phyloP scores from a whole-genome alignment of 1,139 yeast genomes.

The Arxiozyma heterogenica region DNA sequence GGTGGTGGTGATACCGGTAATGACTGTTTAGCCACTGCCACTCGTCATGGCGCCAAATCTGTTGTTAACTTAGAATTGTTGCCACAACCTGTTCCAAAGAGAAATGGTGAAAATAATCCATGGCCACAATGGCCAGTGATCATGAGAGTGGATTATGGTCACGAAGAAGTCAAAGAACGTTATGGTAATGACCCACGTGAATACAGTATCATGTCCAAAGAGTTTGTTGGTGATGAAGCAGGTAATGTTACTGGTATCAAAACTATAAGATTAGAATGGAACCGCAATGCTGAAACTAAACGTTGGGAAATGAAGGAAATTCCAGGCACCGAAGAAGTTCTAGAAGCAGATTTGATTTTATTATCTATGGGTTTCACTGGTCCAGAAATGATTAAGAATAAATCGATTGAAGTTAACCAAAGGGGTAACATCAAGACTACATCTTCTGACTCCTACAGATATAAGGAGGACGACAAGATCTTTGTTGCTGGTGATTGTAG shows the following conservation, averaged over 20 bases:
- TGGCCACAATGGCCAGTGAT: slow-evolving; percentile 99
- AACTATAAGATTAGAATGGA: slow-evolving; percentile 97
- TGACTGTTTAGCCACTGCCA: slow-evolving; percentile 96
- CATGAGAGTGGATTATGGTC: slow-evolving; percentile 97
- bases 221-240: slow-evolving; percentile 87
- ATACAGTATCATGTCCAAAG: slow-evolving; percentile 89
- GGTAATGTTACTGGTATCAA: slow-evolving; percentile 91
- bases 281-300: slow-evolving; percentile 74
- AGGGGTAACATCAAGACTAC: slow-evolving; percentile 79
- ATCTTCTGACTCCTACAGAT: slow-evolving; percentile 62
- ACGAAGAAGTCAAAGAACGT: slow-evolving; percentile 86
- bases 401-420: slow-evolving; percentile 53
- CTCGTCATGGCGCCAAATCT: slow-evolving; percentile 95
- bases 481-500: slow-evolving; percentile 98
- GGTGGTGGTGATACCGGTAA: slow-evolving; percentile 99
- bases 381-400: slow-evolving; percentile 64
- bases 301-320: slow-evolving; percentile 99
- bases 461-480: slow-evolving; percentile 52
- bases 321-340: slow-evolving; percentile 87
- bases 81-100: slow-evolving; percentile 85
- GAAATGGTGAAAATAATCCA: slow-evolving; percentile 65
- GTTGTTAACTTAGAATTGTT: slow-evolving; percentile 89
- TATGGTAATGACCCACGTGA: slow-evolving; percentile 98
- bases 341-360: slow-evolving; percentile 90
- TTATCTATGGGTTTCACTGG: slow-evolving; percentile 97